A percentile compares a stretch with the other conserved stretches of the same genome.
These are phyloP conservation scores for Citrus maxima DNA, from an alignment of 345 rosid genomes.

Conservation along the genomic window DNA sequence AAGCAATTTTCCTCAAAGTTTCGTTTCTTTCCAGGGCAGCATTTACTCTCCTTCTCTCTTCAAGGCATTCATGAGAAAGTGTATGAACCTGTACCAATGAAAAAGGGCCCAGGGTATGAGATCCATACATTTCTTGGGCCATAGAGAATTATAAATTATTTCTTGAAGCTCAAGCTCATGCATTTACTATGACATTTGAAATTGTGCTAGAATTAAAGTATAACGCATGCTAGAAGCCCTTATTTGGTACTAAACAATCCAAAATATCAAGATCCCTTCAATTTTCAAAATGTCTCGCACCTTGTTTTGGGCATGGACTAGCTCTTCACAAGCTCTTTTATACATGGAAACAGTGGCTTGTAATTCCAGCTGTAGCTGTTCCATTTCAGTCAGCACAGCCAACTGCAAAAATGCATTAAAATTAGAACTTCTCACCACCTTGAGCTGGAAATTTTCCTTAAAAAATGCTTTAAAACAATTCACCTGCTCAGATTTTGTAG, in stretches of 20 bases:
- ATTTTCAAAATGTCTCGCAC: conserved; percentile 25
- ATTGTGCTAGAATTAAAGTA: neutral
- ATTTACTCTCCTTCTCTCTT: conserved; percentile 57
- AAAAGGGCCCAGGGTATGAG: neutral
- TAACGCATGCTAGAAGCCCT: neutral
- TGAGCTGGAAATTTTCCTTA: neutral
- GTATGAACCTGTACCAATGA: conserved; percentile 44
- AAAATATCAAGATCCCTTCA: neutral
- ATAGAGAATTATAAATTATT: neutral
- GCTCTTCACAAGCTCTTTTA: conserved; percentile 66
- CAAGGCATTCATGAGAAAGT: conserved; percentile 65
- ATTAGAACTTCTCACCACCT: conserved; percentile 2
- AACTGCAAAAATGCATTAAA: conserved; percentile 34
- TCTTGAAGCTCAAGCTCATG: neutral
- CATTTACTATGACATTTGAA: neutral
- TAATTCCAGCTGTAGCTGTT: conserved; percentile 58
- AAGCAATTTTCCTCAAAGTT: conserved; percentile 55
- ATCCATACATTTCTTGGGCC: neutral
- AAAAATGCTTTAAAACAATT: conserved; percentile 1
- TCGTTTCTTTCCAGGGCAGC: conserved; percentile 69
- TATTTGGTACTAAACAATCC: neutral
- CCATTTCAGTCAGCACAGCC: conserved; percentile 56
- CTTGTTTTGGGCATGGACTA: conserved; percentile 68
- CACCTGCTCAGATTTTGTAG: conserved; percentile 34
- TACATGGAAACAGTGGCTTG: conserved; percentile 62